Percentiles rank a stretch among this genome's conserved stretches.
These are phyloP conservation scores for Leptographium procerum DNA, from an alignment of 2,329 filamentous ascomycete species.

Conservation along the genomic window DNA sequence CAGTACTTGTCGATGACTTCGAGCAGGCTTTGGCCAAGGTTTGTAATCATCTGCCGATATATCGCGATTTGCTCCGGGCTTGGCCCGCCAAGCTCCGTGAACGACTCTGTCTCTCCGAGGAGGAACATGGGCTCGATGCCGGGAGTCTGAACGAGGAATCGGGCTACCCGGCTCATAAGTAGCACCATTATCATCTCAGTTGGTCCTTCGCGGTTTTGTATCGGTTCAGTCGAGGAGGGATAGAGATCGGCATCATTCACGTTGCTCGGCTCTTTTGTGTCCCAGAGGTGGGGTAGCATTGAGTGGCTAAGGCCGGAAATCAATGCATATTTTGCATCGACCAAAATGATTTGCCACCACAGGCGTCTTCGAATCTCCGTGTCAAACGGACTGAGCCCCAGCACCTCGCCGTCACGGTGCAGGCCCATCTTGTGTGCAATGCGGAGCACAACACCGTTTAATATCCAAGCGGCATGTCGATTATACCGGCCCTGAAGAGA, in stretches of 20 bases:
- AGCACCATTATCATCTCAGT: slow-evolving; percentile 51
- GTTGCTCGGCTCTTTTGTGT: slow-evolving; percentile 44
- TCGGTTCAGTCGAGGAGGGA: slow-evolving; percentile 37
- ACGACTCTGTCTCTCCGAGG: slow-evolving; percentile 26
- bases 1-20: slow-evolving; percentile 38
- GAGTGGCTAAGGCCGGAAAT: slow-evolving; percentile 45
- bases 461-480: slow-evolving; percentile 46
- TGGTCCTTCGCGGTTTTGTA: slow-evolving; percentile 41
- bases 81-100: slow-evolving; percentile 15
- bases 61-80: slow-evolving; percentile 25
- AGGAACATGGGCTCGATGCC: slow-evolving; percentile 39
- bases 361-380: slow-evolving; percentile 56
- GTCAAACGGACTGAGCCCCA: slow-evolving; percentile 50
- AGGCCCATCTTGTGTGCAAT: slow-evolving; percentile 59
- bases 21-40: slow-evolving; percentile 30
- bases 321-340: slow-evolving; percentile 45
- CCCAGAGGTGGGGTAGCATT: slow-evolving; percentile 39
- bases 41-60: slow-evolving; percentile 29
- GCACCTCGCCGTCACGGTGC: slow-evolving; percentile 46
- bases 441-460: slow-evolving; percentile 49
- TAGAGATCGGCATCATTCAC: slow-evolving; percentile 48
- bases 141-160: slow-evolving; percentile 35
- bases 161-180: slow-evolving; percentile 36
- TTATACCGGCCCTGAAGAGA: slow-evolving; percentile 48
- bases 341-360: slow-evolving; percentile 54